These are phyloP conservation scores for Ploettnerulaceae sp. DNA, from an alignment of 2,329 filamentous ascomycete species.

Conservation along the genomic window DNA sequence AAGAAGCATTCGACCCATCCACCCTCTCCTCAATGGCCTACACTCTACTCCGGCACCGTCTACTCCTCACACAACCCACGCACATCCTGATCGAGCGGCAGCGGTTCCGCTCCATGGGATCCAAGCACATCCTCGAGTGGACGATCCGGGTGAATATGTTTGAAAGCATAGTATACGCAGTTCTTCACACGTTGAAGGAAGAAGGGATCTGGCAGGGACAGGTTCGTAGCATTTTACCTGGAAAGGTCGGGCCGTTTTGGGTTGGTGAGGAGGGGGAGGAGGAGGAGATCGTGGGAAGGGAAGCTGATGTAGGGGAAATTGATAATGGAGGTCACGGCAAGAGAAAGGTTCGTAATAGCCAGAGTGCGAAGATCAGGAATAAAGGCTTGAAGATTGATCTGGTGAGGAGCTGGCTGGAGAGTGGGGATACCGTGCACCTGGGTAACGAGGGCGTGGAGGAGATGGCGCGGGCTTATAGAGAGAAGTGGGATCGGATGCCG, in stretches of 20 bases:
- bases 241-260: constrained; percentile 53
- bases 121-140: constrained; percentile 69
- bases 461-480: constrained; percentile 36
- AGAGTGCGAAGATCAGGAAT: constrained; percentile 39
- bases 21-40: constrained; percentile 53
- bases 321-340: constrained; percentile 29
- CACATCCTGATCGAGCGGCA: constrained; percentile 65
- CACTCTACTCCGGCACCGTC: constrained; percentile 42
- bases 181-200: constrained; percentile 52
- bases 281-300: constrained; percentile 5
- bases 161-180: constrained; percentile 75
- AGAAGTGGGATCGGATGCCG: constrained; percentile 30
- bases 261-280: constrained; percentile 33
- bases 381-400: constrained; percentile 62
- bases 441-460: constrained; percentile 34
- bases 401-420: constrained; percentile 49
- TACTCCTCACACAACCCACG: constrained; percentile 52
- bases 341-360: constrained; percentile 34
- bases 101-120: constrained; percentile 58
- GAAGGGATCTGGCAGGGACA: constrained; percentile 40
- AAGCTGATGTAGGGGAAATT: constrained; percentile 24
- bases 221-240: constrained; percentile 49
- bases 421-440: constrained; percentile 29
- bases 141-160: constrained; percentile 77
- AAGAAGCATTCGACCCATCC: constrained; percentile 48